Evolutionary conservation across 2,329 filamentous ascomycete genomes (phyloP).

Genomic region (Apiospora phragmitis): DNA sequence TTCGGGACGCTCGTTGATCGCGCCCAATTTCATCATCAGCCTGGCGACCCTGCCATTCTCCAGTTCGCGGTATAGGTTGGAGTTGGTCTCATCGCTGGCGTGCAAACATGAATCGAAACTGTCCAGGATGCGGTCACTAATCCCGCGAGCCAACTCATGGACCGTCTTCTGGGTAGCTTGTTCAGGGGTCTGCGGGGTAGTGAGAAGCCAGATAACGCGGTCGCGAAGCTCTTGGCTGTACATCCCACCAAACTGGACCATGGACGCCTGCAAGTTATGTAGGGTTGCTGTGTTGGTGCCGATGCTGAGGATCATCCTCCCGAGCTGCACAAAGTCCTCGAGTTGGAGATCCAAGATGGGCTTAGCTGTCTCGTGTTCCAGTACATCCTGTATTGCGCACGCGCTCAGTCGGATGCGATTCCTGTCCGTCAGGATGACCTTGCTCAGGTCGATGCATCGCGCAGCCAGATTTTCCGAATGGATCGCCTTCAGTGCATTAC

Average conservation of each 20-base stretch:
- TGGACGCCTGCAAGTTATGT: constrained; percentile 65
- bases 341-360: constrained; percentile 77
- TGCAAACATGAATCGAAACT: constrained; percentile 80
- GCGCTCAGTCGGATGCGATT: constrained; percentile 86
- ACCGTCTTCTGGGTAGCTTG: constrained; percentile 63
- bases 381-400: constrained; percentile 86
- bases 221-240: constrained; percentile 81
- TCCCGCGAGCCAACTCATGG: constrained; percentile 75
- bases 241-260: constrained; percentile 74
- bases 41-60: constrained; percentile 88
- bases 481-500: constrained; percentile 83
- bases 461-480: constrained; percentile 81
- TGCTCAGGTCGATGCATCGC: constrained; percentile 81
- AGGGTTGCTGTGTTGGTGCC: constrained; percentile 66
- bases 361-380: constrained; percentile 73
- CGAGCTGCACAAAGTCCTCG: constrained; percentile 84
- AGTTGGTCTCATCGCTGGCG: constrained; percentile 71
- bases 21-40: constrained; percentile 76
- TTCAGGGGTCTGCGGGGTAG: constrained; percentile 53
- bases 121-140: constrained; percentile 74
- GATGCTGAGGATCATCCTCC: constrained; percentile 79
- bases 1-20: constrained; percentile 88
- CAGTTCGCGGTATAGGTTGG: constrained; percentile 74
- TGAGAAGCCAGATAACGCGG: constrained; percentile 79
- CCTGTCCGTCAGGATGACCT: constrained; percentile 87